These are phyloP conservation scores for Neonectria neomacrospora DNA, from an alignment of 2,329 filamentous ascomycete genomes.

Conservation along the genomic window DNA sequence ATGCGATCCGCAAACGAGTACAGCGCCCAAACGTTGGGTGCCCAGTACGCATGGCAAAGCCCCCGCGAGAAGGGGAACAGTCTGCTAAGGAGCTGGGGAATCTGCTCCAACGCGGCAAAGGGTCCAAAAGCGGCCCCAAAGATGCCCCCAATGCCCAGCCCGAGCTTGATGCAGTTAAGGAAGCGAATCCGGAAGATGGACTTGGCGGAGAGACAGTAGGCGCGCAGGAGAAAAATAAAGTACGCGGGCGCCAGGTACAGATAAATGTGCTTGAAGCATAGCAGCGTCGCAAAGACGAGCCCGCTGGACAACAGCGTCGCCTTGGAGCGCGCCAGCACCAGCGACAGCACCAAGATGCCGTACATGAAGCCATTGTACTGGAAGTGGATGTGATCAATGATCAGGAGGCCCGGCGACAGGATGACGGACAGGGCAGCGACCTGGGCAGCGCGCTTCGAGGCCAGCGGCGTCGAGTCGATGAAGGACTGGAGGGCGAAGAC, in stretches of 20 bases:
- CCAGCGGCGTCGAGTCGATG: slow-evolving; percentile 74
- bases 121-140: slow-evolving; percentile 89
- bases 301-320: slow-evolving; percentile 82
- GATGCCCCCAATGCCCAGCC: slow-evolving; percentile 74
- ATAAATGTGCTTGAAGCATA: slow-evolving; percentile 99
- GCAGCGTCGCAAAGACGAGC: slow-evolving; percentile 81
- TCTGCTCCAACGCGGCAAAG: slow-evolving; percentile 83
- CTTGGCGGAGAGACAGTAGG: slow-evolving; percentile 84
- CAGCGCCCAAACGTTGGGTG: slow-evolving; percentile 95
- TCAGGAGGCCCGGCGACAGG: slow-evolving; percentile 90
- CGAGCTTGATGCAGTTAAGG: slow-evolving; percentile 85
- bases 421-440: slow-evolving; percentile 89
- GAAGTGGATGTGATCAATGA: slow-evolving; percentile 99
- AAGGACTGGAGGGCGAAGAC: slow-evolving; percentile 86
- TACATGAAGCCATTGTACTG: slow-evolving; percentile 99
- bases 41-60: slow-evolving; percentile 98
- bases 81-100: slow-evolving; percentile 83
- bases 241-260: slow-evolving; percentile 96
- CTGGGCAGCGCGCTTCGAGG: slow-evolving; percentile 80
- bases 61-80: slow-evolving; percentile 95
- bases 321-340: slow-evolving; percentile 81
- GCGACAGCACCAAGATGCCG: slow-evolving; percentile 85
- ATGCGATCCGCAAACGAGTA: slow-evolving; percentile 92
- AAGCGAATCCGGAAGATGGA: slow-evolving; percentile 82
- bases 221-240: slow-evolving; percentile 90